Evolutionary conservation across 768 basidiomycete genomes (phyloP).

Genomic region (Rhodotorula toruloides): DNA sequence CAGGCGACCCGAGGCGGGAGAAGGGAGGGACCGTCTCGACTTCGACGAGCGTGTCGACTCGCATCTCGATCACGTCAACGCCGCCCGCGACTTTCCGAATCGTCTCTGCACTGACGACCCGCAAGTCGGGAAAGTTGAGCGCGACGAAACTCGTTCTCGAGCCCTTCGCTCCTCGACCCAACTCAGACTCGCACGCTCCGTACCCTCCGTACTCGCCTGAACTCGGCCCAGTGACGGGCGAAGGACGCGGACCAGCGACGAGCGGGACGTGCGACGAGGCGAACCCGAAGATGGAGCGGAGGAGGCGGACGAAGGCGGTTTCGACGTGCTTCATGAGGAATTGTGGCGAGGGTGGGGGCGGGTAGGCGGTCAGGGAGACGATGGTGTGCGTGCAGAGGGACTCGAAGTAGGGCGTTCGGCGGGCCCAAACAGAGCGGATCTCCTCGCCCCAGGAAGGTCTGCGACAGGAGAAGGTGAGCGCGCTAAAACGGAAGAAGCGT

Average conservation of each 20-base stretch:
- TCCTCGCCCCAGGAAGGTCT: slow-evolving; percentile 36
- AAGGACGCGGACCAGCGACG: slow-evolving; percentile 15
- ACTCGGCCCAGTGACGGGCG: slow-evolving; percentile 23
- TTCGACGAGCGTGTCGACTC: slow-evolving; percentile 59
- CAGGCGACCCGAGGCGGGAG: background rate
- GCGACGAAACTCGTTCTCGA: slow-evolving; percentile 34
- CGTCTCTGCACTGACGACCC: slow-evolving; percentile 24
- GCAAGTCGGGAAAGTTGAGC: slow-evolving; percentile 31
- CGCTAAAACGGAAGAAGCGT: background rate
- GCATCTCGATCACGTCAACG: slow-evolving; percentile 81
- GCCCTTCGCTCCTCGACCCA: slow-evolving; percentile 31
- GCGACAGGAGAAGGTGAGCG: background rate
- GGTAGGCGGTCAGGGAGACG: slow-evolving; percentile 37
- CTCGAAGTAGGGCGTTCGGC: slow-evolving; percentile 35
- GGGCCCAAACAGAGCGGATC: slow-evolving; percentile 38
- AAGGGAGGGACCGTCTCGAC: slow-evolving; percentile 1
- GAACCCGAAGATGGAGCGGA: slow-evolving; percentile 36
- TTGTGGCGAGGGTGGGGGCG: slow-evolving; percentile 26
- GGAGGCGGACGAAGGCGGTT: slow-evolving; percentile 37
- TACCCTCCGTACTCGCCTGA: slow-evolving; percentile 32
- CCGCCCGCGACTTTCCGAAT: slow-evolving; percentile 54
- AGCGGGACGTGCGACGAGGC: slow-evolving; percentile 35
- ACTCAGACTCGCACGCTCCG: slow-evolving; percentile 33
- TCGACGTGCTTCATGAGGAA: slow-evolving; percentile 42
- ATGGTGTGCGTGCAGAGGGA: slow-evolving; percentile 38